These are phyloP conservation scores for Epithele typhae DNA, from an alignment of 768 basidiomycete genomes.

Conservation along the genomic window DNA sequence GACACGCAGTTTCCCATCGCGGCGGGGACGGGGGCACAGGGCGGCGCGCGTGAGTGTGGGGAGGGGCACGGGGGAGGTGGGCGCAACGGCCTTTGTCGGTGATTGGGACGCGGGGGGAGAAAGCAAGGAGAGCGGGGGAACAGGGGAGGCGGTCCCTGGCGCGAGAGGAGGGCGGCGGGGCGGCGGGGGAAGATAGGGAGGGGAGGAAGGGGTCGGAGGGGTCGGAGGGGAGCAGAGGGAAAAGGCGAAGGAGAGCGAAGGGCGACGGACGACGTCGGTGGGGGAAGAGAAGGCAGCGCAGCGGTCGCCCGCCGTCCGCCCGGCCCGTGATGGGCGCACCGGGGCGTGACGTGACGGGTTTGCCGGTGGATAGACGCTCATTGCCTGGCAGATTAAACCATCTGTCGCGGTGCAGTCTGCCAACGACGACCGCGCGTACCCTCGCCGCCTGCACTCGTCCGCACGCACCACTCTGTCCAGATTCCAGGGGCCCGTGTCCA, in stretches of 20 bases:
- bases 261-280: no score
- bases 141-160: background rate
- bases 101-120: background rate
- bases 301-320: no score
- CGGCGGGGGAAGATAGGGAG: slow-evolving; percentile 1
- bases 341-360: no score
- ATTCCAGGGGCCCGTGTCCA: no score
- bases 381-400: slow-evolving; percentile 2
- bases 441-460: no score
- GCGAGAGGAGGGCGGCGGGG: background rate
- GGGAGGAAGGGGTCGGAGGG: slow-evolving; percentile 7
- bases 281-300: no score
- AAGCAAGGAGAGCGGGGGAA: no score
- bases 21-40: slow-evolving; percentile 7
- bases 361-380: no score
- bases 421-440: background rate
- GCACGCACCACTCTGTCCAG: no score
- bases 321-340: no score
- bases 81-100: background rate
- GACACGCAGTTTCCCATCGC: slow-evolving; percentile 71
- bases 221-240: background rate
- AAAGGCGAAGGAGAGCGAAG: slow-evolving; percentile 5
- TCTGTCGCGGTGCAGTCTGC: background rate
- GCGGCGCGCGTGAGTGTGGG: background rate
- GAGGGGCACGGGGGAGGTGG: background rate